These are phyloP conservation scores for Syzygium aromaticum DNA, from an alignment of 345 rosid genomes.

Conservation along the genomic window DNA sequence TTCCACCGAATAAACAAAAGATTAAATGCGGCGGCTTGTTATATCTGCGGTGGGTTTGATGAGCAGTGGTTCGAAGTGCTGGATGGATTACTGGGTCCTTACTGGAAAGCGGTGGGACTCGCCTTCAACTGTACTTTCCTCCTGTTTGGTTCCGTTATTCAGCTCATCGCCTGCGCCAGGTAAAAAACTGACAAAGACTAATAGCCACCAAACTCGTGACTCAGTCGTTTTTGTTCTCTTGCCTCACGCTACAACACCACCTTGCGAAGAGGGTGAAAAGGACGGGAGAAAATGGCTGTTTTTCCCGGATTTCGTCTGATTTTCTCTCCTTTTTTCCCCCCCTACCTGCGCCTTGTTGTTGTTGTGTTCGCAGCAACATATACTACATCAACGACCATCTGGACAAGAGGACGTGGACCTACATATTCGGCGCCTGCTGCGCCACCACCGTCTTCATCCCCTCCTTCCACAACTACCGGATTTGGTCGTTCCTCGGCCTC, in stretches of 20 bases:
- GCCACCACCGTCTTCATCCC: constrained; percentile 99
- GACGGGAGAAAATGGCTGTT: neutral
- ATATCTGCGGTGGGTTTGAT: neutral
- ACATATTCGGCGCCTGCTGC: constrained; percentile 99
- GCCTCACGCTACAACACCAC: neutral
- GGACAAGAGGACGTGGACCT: constrained; percentile 99
- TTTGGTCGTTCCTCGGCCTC: constrained; percentile 98
- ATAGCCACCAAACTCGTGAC: neutral
- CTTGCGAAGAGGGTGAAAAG: neutral
- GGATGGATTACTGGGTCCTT: constrained; percentile 87
- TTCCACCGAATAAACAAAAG: neutral
- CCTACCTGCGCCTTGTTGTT: neutral
- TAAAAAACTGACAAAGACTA: neutral
- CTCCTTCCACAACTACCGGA: constrained; percentile 93
- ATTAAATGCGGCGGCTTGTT: neutral
- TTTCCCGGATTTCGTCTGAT: neutral
- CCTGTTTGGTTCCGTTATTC: constrained; percentile 95
- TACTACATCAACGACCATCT: constrained; percentile 90
- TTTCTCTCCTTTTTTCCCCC: neutral
- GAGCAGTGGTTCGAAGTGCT: constrained; percentile 98
- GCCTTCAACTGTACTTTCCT: constrained; percentile 99
- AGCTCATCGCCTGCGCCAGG: constrained; percentile 99
- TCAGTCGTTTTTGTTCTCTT: neutral
- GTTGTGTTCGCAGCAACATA: constrained; percentile 52
- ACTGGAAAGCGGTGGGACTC: constrained; percentile 93